Evolutionary conservation across 495 filamentous ascomycete species (phyloP).

Genomic region (Annulohypoxylon moriforme): DNA sequence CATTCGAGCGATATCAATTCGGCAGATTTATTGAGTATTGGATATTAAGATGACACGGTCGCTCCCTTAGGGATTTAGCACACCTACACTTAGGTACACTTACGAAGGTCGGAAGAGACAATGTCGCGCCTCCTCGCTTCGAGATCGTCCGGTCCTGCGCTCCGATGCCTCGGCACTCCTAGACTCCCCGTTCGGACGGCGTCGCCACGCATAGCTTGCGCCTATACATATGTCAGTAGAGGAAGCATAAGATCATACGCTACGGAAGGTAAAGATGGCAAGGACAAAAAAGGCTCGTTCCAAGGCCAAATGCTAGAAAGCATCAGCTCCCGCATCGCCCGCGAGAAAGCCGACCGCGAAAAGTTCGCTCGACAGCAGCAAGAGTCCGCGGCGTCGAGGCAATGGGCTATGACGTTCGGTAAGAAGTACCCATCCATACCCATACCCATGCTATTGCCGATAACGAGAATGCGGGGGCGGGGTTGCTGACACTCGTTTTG

Average conservation of each 20-base stretch:
- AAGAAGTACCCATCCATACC: constrained; percentile 35
- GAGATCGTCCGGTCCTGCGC: constrained; percentile 33
- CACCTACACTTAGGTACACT: background rate
- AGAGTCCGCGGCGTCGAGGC: constrained; percentile 64
- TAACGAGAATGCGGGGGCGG: constrained; percentile 15
- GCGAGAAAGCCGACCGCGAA: constrained; percentile 77
- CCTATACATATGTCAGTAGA: constrained; percentile 6
- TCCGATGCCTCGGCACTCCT: constrained; percentile 26
- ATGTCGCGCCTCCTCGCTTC: constrained; percentile 45
- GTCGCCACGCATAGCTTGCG: constrained; percentile 13
- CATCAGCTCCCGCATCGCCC: constrained; percentile 76
- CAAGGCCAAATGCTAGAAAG: constrained; percentile 89
- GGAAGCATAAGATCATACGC: constrained; percentile 35
- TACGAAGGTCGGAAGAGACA: constrained; percentile 18
- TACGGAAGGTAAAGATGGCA: constrained; percentile 37
- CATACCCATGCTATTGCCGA: background rate
- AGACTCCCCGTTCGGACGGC: constrained; percentile 23
- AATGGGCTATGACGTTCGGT: constrained; percentile 74
- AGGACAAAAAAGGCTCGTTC: constrained; percentile 65
- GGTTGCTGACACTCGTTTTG: background rate
- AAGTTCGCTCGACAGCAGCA: constrained; percentile 69
- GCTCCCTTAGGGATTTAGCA: background rate
- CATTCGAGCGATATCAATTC: background rate
- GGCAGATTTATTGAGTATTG: background rate
- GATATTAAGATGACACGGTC: constrained; percentile 13